phyloP scores from a whole-genome alignment of 495 filamentous ascomycete genomes.

The Endocarpon pusillum region DNA sequence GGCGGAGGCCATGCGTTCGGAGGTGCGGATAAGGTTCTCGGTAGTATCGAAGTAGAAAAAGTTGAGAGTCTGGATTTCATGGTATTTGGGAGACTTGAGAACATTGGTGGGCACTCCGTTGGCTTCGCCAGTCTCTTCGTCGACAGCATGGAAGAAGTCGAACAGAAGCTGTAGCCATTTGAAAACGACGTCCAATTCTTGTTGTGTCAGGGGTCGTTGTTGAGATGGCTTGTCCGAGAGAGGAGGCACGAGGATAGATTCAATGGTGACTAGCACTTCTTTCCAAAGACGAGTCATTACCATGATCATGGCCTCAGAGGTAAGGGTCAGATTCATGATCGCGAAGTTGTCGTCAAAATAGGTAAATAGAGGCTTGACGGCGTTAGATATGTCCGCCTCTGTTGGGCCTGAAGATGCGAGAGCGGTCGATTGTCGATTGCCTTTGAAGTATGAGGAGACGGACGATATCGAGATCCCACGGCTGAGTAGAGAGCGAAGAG shows the following conservation, averaged over 20 bases:
- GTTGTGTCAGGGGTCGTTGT: conserved; percentile 70
- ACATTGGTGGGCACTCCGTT: conserved; percentile 80
- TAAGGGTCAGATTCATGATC: conserved; percentile 93
- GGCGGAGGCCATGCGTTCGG: conserved; percentile 85
- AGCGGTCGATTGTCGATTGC: conserved; percentile 36
- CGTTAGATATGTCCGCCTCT: conserved; percentile 57
- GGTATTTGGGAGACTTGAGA: conserved; percentile 91
- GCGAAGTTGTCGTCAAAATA: conserved; percentile 99
- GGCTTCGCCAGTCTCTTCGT: conserved; percentile 71
- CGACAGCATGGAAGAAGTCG: conserved; percentile 86
- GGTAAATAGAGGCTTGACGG: conserved; percentile 73
- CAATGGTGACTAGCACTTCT: conserved; percentile 82
- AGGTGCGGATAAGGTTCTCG: conserved; percentile 78
- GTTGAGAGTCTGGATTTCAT: conserved; percentile 85
- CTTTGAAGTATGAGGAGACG: conserved; percentile 64
- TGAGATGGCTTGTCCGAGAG: conserved; percentile 87
- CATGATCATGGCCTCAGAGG: conserved; percentile 80
- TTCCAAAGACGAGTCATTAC: conserved; percentile 99
- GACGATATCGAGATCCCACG: conserved; percentile 57
- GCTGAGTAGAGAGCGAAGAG: conserved; percentile 54
- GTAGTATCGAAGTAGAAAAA: conserved; percentile 97
- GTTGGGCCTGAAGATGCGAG: conserved; percentile 45
- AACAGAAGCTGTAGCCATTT: conserved; percentile 86
- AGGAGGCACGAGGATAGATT: conserved; percentile 79
- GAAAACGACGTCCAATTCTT: conserved; percentile 89